Evolutionary conservation across 2,329 filamentous ascomycete species (phyloP).

Genomic region (Fusarium sp.): DNA sequence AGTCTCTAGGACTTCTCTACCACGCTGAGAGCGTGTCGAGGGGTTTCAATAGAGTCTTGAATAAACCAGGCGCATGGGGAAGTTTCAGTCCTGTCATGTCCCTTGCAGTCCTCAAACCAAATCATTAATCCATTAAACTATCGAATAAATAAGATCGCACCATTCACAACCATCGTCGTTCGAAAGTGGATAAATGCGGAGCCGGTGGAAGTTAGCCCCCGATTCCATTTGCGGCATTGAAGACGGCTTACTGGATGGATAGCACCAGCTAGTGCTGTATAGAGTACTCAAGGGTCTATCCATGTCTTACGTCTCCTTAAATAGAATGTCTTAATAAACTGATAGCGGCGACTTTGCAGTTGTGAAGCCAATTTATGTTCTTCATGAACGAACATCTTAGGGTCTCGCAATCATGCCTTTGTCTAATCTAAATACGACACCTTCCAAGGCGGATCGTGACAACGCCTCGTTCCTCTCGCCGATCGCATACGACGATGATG

Average conservation of each 20-base stretch:
- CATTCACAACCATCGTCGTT: slow-evolving; percentile 19
- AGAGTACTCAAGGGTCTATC: slow-evolving; percentile 29
- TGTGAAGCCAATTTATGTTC: slow-evolving; percentile 35
- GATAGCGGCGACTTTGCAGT: slow-evolving; percentile 14
- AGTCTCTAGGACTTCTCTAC: not conserved
- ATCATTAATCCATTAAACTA: slow-evolving; percentile 8
- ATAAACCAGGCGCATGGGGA: not conserved
- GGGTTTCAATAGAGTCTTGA: not conserved
- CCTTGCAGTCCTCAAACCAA: not conserved
- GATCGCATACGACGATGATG: slow-evolving; percentile 75
- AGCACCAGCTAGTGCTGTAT: not conserved
- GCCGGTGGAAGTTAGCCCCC: slow-evolving; percentile 43
- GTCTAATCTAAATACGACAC: slow-evolving; percentile 40
- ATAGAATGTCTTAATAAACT: slow-evolving; percentile 31
- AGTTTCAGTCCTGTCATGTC: not conserved
- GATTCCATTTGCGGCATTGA: slow-evolving; percentile 33
- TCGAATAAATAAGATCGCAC: not conserved
- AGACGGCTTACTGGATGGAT: not conserved
- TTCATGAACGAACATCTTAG: slow-evolving; percentile 30
- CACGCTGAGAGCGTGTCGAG: not conserved
- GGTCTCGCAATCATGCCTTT: slow-evolving; percentile 40
- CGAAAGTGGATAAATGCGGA: slow-evolving; percentile 23
- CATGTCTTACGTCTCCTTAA: slow-evolving; percentile 41
- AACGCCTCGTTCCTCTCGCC: slow-evolving; percentile 70
- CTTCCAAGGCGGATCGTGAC: slow-evolving; percentile 46